phyloP scores from a whole-genome alignment of 208 protist genomes.

The Endotrypanum monterogeii region DNA sequence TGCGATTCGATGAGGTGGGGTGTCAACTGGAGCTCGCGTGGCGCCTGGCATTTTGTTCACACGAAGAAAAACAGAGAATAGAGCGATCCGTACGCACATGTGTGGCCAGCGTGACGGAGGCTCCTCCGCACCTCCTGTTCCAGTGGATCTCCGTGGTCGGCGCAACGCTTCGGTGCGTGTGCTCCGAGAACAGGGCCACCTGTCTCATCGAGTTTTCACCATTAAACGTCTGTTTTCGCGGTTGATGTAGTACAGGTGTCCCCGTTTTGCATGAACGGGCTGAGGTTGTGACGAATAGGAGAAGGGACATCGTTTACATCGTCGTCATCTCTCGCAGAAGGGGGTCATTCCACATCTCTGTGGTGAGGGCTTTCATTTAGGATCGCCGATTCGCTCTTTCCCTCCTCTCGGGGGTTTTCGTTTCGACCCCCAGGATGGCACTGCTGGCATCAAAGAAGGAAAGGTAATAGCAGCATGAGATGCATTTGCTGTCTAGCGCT shows the following conservation, averaged over 20 bases:
- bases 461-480: no score
- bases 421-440: no score
- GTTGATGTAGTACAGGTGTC: not conserved
- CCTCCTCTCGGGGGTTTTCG: no score
- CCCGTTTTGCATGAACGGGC: not conserved
- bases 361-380: no score
- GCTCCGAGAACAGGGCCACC: not conserved
- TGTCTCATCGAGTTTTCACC: not conserved
- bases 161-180: not conserved
- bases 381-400: not conserved
- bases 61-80: not conserved
- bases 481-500: no score
- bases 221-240: not conserved
- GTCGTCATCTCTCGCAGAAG: no score
- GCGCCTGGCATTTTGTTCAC: no score
- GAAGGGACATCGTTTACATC: not conserved
- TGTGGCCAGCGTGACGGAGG: no score
- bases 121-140: not conserved
- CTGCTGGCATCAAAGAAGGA: no score
- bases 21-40: no score
- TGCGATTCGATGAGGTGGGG: no score
- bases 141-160: not conserved
- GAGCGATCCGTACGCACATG: not conserved
- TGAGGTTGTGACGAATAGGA: not conserved
- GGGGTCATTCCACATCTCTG: not conserved